Base-by-base conservation (phyloP, 2,329 filamentous ascomycete genomes). In the Nemania sp. region DNA sequence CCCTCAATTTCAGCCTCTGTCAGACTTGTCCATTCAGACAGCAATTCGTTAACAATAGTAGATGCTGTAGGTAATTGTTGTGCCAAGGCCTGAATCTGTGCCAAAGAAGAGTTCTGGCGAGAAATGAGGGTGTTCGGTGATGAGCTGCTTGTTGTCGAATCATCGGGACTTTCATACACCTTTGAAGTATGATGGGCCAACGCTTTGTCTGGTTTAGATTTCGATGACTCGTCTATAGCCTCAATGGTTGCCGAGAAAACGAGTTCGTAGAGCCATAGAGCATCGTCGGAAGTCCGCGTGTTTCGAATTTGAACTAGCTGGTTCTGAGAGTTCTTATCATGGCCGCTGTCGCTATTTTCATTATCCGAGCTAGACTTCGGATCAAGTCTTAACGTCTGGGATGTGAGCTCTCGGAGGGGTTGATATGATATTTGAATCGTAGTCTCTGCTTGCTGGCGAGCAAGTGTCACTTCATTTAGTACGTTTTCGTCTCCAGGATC, bases 11-110 rank as follows among this genome's bases (percentile, higher is more conserved):
- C 49, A 32, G 41, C 64, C 22, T 66, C 57, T 18, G 57, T 66
- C 5, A 62, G 51, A 15, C 51, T 56, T n/a, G 64, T 66, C 64
- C 64, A 66, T 51, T 66, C 64, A 2, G 64, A 55, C 2, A 66
- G 52, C 4, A 66, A 57, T 49, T 66, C 64, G 15, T 66, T 56
- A n/a, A 66, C 24, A 5, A 60, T 47, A 5, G 7, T 35, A 8
- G 38, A 29, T 20, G 56, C n/a, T 60, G 38, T 4, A 38, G 35
- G 55, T 26, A 43, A 32, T 11, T 35, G 11, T n/a, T 58, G 24
- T 38, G 32, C 24, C 32, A 63, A n/a, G 4, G 20, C 35, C 22
- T 49, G 51, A 63, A 63, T 18, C 18, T 45, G 38, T 22, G 5
- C 5, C 38, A 43, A 3, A 10, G 60, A n/a, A 32, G 41, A 49